These are phyloP conservation scores for Hanseniaspora taiwanica DNA, from an alignment of 805 yeast genomes.

Conservation along the genomic window DNA sequence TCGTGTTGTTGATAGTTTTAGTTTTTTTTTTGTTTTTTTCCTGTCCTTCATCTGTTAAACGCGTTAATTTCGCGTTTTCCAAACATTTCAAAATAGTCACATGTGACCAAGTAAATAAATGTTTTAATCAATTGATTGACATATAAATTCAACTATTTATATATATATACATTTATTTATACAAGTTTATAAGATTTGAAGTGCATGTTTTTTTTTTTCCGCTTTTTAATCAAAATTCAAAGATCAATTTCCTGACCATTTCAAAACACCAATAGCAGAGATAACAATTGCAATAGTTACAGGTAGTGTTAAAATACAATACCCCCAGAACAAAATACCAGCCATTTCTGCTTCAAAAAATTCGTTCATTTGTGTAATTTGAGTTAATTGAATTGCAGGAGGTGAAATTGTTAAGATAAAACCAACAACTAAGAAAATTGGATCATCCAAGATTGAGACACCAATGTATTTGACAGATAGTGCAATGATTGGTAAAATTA, in stretches of 20 bases:
- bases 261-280: slow-evolving; percentile 37
- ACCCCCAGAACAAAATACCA: slow-evolving; percentile 72
- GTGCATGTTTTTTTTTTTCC: neutral
- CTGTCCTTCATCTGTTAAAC: too few relatives aligned
- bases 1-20: too few relatives aligned
- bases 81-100: too few relatives aligned
- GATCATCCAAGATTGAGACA: slow-evolving; percentile 64
- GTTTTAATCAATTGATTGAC: neutral
- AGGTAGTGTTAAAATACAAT: slow-evolving; percentile 62
- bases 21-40: too few relatives aligned
- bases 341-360: slow-evolving; percentile 74
- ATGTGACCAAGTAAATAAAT: too few relatives aligned
- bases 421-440: slow-evolving; percentile 65
- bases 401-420: slow-evolving; percentile 67
- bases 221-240: too few relatives aligned
- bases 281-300: slow-evolving; percentile 63
- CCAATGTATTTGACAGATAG: slow-evolving; percentile 48
- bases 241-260: slow-evolving; percentile 23
- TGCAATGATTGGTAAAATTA: slow-evolving; percentile 56
- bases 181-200: neutral
- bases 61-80: too few relatives aligned
- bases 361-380: slow-evolving; percentile 65
- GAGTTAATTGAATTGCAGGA: slow-evolving; percentile 74
- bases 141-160: neutral
- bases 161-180: neutral